Percentiles rank a stretch among this genome's conserved stretches.
Evolutionary conservation across 306 rosid species (phyloP).

Genomic region (Neltuma alba): DNA sequence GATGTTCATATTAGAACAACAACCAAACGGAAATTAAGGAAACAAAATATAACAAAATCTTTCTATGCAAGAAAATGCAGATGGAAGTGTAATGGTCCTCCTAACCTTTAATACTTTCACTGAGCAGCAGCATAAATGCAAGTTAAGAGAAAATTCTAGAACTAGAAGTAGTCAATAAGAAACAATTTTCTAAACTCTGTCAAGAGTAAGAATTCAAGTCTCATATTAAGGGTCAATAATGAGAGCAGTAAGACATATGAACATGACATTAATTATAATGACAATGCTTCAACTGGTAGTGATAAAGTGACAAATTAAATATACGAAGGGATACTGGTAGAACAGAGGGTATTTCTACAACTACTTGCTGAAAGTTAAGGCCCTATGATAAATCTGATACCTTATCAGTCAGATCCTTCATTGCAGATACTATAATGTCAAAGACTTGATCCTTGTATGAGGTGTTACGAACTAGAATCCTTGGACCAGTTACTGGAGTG

Average conservation of each 20-base stretch:
- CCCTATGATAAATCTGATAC: constrained; percentile 41
- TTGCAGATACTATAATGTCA: constrained; percentile 63
- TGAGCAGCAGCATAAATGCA: background rate
- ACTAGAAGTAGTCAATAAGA: background rate
- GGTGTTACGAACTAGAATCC: constrained; percentile 73
- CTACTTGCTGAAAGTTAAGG: background rate
- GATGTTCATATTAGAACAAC: background rate
- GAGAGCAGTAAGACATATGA: background rate
- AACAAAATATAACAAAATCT: background rate
- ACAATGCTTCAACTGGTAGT: background rate
- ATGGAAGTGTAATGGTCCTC: background rate
- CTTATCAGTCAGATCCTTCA: constrained; percentile 73
- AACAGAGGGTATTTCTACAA: background rate
- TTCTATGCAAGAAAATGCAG: background rate
- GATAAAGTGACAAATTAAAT: background rate
- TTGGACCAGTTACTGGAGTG: constrained; percentile 94
- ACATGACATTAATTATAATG: background rate
- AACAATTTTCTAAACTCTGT: background rate
- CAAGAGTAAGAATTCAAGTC: background rate
- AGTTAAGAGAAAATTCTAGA: background rate
- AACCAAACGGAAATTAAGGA: background rate
- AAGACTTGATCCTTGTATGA: constrained; percentile 67
- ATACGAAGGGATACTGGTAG: background rate
- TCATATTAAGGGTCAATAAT: background rate
- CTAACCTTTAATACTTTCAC: background rate